Percentiles rank a stretch among this genome's conserved stretches.
phyloP scores from a whole-genome alignment of 441 rosid genomes.

The Erodium moschatum region DNA sequence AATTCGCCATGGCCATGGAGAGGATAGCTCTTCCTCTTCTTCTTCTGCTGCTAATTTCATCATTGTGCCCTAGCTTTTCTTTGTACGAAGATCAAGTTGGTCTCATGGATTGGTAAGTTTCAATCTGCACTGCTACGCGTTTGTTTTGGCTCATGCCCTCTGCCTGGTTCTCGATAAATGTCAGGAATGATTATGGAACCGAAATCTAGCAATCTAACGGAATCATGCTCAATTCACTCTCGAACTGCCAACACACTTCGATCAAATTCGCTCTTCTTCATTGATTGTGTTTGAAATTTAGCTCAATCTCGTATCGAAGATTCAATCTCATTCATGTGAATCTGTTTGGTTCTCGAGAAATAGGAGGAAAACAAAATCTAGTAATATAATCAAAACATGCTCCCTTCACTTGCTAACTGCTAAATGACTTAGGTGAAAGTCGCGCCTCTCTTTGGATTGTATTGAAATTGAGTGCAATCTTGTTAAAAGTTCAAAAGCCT shows the following conservation, averaged over 20 bases:
- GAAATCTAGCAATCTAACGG: not conserved
- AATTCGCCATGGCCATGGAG: conserved; percentile 46
- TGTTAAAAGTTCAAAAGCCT: not conserved
- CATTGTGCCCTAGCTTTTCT: conserved; percentile 34
- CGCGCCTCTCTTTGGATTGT: not conserved
- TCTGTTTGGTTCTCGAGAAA: not conserved
- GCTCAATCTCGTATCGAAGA: not conserved
- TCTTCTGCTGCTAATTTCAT: conserved; percentile 31
- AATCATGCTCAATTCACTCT: not conserved
- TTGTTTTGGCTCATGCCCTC: not conserved
- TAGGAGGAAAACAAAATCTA: not conserved
- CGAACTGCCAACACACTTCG: not conserved
- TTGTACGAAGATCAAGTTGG: conserved; percentile 98
- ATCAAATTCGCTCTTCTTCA: not conserved
- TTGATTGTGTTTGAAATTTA: not conserved
- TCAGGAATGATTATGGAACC: not conserved
- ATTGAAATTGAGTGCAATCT: not conserved
- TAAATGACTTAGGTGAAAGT: not conserved
- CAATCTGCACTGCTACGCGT: conserved; percentile 9
- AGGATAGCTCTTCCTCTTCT: conserved; percentile 32
- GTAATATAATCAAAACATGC: not conserved
- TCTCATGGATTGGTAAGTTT: conserved; percentile 78
- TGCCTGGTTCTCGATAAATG: not conserved
- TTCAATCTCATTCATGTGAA: not conserved
- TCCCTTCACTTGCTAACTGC: not conserved